Conservation (phyloP, 371 early-diverging fungal genomes). For the Cokeromyces recurvatus region DNA sequence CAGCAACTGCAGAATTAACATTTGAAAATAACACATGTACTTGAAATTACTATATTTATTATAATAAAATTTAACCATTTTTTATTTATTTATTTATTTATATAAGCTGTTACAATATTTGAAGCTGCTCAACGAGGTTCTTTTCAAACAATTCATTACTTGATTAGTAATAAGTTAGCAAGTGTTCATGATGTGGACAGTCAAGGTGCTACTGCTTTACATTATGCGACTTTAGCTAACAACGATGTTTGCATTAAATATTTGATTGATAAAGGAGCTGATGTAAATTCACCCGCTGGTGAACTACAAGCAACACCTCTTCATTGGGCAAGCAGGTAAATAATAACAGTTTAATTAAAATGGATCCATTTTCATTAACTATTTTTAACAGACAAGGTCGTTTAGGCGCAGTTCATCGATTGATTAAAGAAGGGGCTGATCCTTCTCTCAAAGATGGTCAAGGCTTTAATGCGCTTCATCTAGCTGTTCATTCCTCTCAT, state of each 20-base stretch:
- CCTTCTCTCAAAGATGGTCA: constrained; percentile 71
- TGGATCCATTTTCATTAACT: too few species aligned
- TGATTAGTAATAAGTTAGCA: constrained; percentile 49
- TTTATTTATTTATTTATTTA: too few species aligned
- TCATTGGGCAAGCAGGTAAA: constrained; percentile 82
- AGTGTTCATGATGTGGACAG: constrained; percentile 53
- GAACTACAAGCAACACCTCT: constrained; percentile 82
- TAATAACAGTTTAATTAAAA: too few species aligned
- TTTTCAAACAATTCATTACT: constrained; percentile 42
- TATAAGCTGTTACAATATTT: constrained; percentile 38
- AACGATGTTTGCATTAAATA: constrained; percentile 70
- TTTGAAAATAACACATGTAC: too few species aligned
- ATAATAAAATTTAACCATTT: too few species aligned
- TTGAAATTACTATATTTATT: too few species aligned
- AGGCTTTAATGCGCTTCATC: constrained; percentile 88
- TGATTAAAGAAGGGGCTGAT: constrained; percentile 78
- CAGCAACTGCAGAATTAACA: too few species aligned
- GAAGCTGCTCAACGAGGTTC: constrained; percentile 71
- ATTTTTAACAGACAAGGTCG: constrained; percentile 77
- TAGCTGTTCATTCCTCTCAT: constrained; percentile 87
- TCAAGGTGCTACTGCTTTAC: constrained; percentile 69
- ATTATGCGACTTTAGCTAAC: constrained; percentile 80
- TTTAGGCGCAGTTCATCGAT: constrained; percentile 64
- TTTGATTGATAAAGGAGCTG: constrained; percentile 77
- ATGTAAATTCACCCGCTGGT: constrained; percentile 71